A percentile compares a stretch with the other conserved stretches of the same genome.
phyloP scores from a whole-genome alignment of 1,284 basidiomycete species.

The Neotropicomus parvogracilis region DNA sequence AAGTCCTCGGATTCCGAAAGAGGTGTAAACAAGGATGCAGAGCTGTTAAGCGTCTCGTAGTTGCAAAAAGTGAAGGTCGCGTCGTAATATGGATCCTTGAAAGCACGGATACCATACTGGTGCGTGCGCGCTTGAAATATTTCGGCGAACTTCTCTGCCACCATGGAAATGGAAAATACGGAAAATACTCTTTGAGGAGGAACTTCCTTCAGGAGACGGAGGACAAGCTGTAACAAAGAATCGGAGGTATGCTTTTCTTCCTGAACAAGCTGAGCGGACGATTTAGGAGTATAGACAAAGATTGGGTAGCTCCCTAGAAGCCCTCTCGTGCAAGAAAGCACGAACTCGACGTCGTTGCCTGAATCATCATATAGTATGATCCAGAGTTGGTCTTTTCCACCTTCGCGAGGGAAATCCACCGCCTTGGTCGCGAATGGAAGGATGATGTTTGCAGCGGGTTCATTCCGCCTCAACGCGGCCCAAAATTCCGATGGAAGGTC shows the following conservation, averaged over 20 bases:
- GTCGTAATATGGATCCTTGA: constrained; percentile 54
- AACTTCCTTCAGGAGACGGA: constrained; percentile 31
- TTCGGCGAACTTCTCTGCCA: constrained; percentile 47
- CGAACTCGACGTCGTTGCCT: constrained; percentile 42
- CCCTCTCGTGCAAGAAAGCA: constrained; percentile 56
- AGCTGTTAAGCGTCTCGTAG: constrained; percentile 36
- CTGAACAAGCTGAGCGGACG: constrained; percentile 29
- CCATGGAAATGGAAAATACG: constrained; percentile 52
- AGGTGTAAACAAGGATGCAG: constrained; percentile 24
- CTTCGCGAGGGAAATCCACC: constrained; percentile 12
- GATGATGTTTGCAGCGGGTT: constrained; percentile 51
- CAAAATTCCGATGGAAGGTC: constrained; percentile 37
- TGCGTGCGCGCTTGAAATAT: constrained; percentile 45
- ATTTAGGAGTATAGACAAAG: constrained; percentile 47
- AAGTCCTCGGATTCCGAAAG: constrained; percentile 21
- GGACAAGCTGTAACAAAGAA: constrained; percentile 36
- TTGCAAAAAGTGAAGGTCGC: constrained; percentile 59
- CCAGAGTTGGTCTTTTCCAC: constrained; percentile 44
- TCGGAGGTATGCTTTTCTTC: constrained; percentile 27
- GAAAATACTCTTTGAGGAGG: constrained; percentile 54
- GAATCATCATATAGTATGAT: constrained; percentile 40
- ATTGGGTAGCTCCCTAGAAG: constrained; percentile 54
- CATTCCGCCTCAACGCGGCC: constrained; percentile 37
- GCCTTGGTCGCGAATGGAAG: constrained; percentile 43
- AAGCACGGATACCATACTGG: constrained; percentile 32